These are phyloP conservation scores for Quercus bicolor DNA, from an alignment of 306 rosid species.

Conservation along the genomic window DNA sequence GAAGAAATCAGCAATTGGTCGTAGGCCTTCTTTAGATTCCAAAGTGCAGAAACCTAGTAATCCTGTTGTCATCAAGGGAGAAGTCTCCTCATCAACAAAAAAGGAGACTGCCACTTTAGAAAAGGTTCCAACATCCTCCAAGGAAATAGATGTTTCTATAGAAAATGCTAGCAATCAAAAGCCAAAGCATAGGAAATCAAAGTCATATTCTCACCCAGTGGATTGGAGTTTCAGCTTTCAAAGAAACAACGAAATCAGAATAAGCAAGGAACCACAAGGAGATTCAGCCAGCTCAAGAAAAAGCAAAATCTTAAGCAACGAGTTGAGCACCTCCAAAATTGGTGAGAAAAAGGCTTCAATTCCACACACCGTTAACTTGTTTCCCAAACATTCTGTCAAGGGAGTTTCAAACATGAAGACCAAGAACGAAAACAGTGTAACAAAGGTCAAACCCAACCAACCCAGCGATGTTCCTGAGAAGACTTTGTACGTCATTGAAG, in stretches of 20 bases:
- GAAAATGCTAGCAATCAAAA: constrained; percentile 23
- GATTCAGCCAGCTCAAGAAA: constrained; percentile 30
- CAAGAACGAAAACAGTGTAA: constrained; percentile 17
- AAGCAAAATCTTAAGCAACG: constrained; percentile 27
- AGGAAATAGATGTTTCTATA: constrained; percentile 34
- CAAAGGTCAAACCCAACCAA: constrained; percentile 25
- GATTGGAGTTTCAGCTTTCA: constrained; percentile 21
- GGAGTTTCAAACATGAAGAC: constrained; percentile 22
- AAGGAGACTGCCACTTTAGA: constrained; percentile 28
- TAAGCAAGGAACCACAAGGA: constrained; percentile 14
- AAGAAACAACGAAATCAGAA: constrained; percentile 22
- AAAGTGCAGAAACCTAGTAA: constrained; percentile 9
- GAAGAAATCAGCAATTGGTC: constrained; percentile 22
- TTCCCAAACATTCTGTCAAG: constrained; percentile 33
- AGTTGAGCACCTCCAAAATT: constrained; percentile 12
- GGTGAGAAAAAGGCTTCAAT: constrained; percentile 25
- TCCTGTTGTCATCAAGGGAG: constrained; percentile 31
- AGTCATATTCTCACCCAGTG: constrained; percentile 19
- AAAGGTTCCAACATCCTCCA: constrained; percentile 25
- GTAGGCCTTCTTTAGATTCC: constrained; percentile 25
- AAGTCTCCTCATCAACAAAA: constrained; percentile 8
- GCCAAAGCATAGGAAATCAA: constrained; percentile 3
- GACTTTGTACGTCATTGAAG: constrained; percentile 35
- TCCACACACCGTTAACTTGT: constrained; percentile 20
- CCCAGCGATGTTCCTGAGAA: constrained; percentile 36